Conservation (phyloP, 306 rosid genomes). For the Psophocarpus tetragonolobus region DNA sequence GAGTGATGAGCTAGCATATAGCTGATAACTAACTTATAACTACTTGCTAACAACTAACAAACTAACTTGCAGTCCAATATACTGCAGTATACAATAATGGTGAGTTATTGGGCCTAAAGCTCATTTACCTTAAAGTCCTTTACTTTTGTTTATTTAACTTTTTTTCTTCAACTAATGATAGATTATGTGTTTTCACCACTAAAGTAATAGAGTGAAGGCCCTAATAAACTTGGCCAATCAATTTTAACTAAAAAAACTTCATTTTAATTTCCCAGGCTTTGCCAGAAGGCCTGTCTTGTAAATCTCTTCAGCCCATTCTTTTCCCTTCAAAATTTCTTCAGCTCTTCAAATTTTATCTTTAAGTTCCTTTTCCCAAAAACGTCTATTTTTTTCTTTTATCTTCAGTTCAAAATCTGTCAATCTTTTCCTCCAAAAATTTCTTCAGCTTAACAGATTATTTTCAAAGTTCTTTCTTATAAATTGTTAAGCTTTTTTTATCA, state of each 20-base stretch:
- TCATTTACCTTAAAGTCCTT: no score
- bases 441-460: background rate
- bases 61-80: no score
- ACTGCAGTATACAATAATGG: no score
- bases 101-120: no score
- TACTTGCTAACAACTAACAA: no score
- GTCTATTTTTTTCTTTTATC: background rate
- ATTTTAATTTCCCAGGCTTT: background rate
- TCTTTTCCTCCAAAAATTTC: background rate
- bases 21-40: no score
- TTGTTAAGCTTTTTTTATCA: background rate
- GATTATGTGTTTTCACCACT: no score
- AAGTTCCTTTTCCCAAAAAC: background rate
- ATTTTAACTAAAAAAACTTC: background rate
- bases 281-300: background rate
- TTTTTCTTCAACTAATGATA: no score
- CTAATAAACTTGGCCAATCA: background rate
- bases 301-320: background rate
- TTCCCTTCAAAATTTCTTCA: background rate
- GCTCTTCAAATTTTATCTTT: background rate
- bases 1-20: no score
- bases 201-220: no score
- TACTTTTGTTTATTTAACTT: no score
- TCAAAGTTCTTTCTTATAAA: constrained; percentile 1
- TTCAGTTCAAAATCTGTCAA: background rate